Evolutionary conservation across 257 asterid species (phyloP), one percentile per base, ranked within the genome.

Genomic region (Solanum pimpinellifolium): DNA sequence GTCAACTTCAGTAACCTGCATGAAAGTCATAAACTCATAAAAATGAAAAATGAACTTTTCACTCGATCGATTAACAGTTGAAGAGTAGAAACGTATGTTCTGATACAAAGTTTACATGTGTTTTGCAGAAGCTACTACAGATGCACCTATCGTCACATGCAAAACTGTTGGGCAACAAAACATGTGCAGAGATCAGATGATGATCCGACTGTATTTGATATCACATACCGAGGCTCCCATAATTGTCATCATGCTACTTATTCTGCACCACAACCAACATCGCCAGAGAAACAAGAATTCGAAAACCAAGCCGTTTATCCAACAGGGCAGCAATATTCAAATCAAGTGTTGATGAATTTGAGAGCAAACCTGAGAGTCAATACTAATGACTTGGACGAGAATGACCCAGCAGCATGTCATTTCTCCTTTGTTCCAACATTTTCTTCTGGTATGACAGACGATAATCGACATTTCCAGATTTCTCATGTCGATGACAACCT

Each of bases 121-220:
- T 87, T 77, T 20, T 89, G 91, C 98, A 95, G 99, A 89, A 95
- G 98, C 93, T 97, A 97, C 84, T 94, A 97, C 90, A 89, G 98
- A 88, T 97, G 99, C 84, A 94, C 98, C 0, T 95, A 94, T 86
- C 96, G 97, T 2, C 91, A 47, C 21, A 89, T 87, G 9, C 90
- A 89, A 56, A 92, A 93, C 65, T 94, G 99, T 87, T 93, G 96
- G 98, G 98, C 99, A 12, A 95, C 95, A 7, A 97, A 97, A 92
- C 98, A 95, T 89, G 97, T 95, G 86, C 99, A 97, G 78, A 93
- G 99, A 89, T 95, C 98, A 20, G 99, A 97, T 83, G 95, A 93
- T 23, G 99, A 97, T 83, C 95, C 97, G 21, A 90, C 93, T n/a
- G 25, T 97, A n/a, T 94, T 95, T 12, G 98, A 95, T 65, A 83